Conservation (phyloP, 495 filamentous ascomycete species). For the Amniculicola lignicola region DNA sequence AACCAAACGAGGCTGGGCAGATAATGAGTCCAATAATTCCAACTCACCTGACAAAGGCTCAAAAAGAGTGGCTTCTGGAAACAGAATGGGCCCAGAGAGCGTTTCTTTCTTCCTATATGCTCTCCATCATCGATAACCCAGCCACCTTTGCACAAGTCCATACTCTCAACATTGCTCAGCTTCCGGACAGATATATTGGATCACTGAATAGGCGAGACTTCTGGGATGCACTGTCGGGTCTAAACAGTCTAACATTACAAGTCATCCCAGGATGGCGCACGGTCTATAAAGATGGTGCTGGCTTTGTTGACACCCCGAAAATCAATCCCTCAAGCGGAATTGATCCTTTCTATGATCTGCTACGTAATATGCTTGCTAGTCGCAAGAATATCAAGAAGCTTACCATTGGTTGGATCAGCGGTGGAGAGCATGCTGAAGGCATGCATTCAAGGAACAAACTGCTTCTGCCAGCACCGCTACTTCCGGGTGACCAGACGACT, state of each 20-base stretch:
- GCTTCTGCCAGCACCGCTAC: constrained; percentile 48
- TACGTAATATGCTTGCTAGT: constrained; percentile 43
- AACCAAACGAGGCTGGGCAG: constrained; percentile 12
- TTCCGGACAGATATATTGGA: constrained; percentile 50
- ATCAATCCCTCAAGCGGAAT: constrained; percentile 48
- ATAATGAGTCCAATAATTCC: constrained; percentile 41
- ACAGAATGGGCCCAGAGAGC: constrained; percentile 57
- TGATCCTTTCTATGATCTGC: constrained; percentile 44
- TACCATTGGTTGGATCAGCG: constrained; percentile 54
- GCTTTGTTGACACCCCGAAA: constrained; percentile 39
- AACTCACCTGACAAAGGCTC: constrained; percentile 47
- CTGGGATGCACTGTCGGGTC: constrained; percentile 48
- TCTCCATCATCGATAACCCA: constrained; percentile 52
- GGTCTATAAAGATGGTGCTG: constrained; percentile 42
- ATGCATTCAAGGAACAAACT: constrained; percentile 50
- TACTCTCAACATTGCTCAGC: constrained; percentile 50
- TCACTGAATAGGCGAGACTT: constrained; percentile 49
- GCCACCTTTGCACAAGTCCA: constrained; percentile 44
- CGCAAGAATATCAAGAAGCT: constrained; percentile 48
- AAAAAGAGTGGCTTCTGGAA: constrained; percentile 57
- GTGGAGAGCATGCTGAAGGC: constrained; percentile 56
- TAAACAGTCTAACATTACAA: constrained; percentile 47
- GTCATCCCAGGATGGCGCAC: constrained; percentile 56
- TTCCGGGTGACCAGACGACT: background rate
- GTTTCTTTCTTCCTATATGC: constrained; percentile 55